Evolutionary conservation across 768 basidiomycete genomes (phyloP), one percentile per base, ranked within the genome.

Genomic region (Leucosporidium scottii): DNA sequence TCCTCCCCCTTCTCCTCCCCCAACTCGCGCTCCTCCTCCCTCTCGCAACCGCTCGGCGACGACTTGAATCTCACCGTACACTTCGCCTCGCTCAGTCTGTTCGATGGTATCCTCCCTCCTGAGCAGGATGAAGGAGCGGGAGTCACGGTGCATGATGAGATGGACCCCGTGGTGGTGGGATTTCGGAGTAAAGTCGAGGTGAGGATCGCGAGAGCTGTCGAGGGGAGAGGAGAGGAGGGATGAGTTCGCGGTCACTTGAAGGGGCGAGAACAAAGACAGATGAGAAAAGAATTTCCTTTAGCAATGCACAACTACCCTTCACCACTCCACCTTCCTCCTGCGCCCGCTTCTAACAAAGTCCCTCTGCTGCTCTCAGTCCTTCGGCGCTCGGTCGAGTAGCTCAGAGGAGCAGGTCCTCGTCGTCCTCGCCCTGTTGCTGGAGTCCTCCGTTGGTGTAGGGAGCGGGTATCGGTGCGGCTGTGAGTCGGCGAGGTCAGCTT

Each of bases 391-490:
- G 13, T 51, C 50, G 50, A 8, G 7, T 27, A 56, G 28, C 55
- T 56, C 28, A 56, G 55, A 28, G n/a, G 12, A 56, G 55, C 25
- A 56, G 18, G 20, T 56, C 55, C 55, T 56, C 55, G n/a, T 56
- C n/a, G 10, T 56, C 55, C 55, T 56, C 55, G 20, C 17, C 9
- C 25, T 31, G 25, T 9, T 20, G 18, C n/a, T 23, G 27, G 28
- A 28, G 2, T 4, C 18, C 25, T 28, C 55, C 55, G 30, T 56
- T 56, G n/a, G 25, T 30, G 50, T 51, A 51, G 39, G 39, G 39
- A 44, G 39, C 50, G 50, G 23, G 50, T 51, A 51, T 27, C 23
- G 25, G 50, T 51, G 50, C 50, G 25, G 39, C 39, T 44, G 39
- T 12, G 39, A 17, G 12, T n/a, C n/a, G n/a, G n/a, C n/a, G n/a